Evolutionary conservation across 2,329 filamentous ascomycete genomes (phyloP), one percentile per base, ranked within the genome.

Genomic region (Chaetothyriales sp.): DNA sequence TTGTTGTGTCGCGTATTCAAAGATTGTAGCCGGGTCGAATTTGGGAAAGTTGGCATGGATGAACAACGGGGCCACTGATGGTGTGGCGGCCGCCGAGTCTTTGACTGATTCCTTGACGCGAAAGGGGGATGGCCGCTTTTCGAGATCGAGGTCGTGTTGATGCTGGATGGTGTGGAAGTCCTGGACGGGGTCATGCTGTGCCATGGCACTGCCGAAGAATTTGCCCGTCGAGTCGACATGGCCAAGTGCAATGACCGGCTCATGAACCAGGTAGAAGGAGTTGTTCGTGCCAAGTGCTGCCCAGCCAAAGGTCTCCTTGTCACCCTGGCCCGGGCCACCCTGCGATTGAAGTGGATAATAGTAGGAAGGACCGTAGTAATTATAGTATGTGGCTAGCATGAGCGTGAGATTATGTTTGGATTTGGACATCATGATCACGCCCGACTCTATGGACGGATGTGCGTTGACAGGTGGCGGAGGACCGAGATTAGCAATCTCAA

Each of bases 251-350:
- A 59, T 58, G 20, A 68, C 64, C 10, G 58, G 62, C 50, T 66
- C 61, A 28, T 61, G 62, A 45, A 73, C 70, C 32, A 67, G 63
- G 55, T 73, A 71, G 56, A 67, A 72, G 1, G 66, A 57, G 5
- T 67, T 62, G 3, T 61, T 58, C 1, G 71, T 59, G 9, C 63
- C 68, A 2, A 66, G 54, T 7, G 73, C 70, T 6, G 71, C 72
- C 4, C 68, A 63, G 15, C 71, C 58, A 55, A 75, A 74, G 0
- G 71, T 74, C 56, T 75, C 72, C 57, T 75, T 75, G 60, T 75
- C 72, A 15, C 73, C 73, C 59, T 74, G 65, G 9, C 72, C 73
- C 0, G 68, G 62, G 6, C 67, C 71, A 32, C 71, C 71, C 58
- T 73, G 71, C 3, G 66, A 69, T 7, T 73, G 62, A 0, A 75